Percentiles rank a stretch among this genome's conserved stretches.
Conservation (phyloP, 306 rosid species). For the Fragaria vesca region DNA sequence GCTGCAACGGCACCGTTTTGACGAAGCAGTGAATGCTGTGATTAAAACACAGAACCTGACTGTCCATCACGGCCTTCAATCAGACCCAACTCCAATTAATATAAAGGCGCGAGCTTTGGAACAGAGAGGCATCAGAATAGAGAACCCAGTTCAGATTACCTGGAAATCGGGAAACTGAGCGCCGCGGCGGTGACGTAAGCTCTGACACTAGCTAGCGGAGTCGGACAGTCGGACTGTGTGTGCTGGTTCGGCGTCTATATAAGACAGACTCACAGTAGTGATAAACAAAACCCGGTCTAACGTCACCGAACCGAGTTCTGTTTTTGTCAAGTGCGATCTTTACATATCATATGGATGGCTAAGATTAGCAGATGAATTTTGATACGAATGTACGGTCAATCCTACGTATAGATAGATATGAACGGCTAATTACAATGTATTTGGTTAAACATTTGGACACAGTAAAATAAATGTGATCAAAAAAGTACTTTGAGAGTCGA, state of each 20-base stretch:
- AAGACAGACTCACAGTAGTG: neutral
- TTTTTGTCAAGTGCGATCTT: too few species aligned
- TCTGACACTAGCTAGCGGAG: neutral
- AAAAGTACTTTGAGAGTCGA: too few species aligned
- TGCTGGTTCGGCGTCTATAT: neutral
- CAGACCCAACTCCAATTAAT: neutral
- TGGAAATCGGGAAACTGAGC: neutral
- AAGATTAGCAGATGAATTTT: too few species aligned
- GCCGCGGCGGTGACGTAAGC: constrained; percentile 6
- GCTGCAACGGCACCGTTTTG: constrained; percentile 20
- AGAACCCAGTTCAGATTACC: neutral
- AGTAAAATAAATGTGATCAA: neutral
- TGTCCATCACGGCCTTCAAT: constrained; percentile 52
- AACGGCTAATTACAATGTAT: too few species aligned
- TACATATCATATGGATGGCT: too few species aligned
- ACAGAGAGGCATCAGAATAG: neutral
- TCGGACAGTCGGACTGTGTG: neutral
- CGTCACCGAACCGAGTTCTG: neutral
- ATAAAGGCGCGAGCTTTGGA: too few species aligned
- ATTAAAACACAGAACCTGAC: constrained; percentile 43
- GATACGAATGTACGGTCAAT: too few species aligned
- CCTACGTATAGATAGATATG: too few species aligned
- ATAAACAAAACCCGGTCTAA: neutral
- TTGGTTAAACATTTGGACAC: neutral
- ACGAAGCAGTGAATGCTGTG: constrained; percentile 28